phyloP scores from a whole-genome alignment of 2,329 filamentous ascomycete genomes.

The Fusarium devonianum region DNA sequence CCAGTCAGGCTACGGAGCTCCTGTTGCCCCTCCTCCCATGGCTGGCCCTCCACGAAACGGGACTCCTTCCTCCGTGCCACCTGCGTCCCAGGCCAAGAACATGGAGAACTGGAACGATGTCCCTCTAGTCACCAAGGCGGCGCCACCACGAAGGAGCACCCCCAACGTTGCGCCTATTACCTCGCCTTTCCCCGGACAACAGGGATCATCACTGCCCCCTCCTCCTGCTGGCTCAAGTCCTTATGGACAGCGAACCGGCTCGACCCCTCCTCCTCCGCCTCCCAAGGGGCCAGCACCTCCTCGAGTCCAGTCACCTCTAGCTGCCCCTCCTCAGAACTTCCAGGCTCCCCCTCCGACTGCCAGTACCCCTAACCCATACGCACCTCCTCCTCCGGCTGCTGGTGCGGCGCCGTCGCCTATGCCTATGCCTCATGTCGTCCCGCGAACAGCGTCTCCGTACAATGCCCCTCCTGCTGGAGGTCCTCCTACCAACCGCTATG shows the following conservation, averaged over 20 bases:
- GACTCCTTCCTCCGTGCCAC: constrained; percentile 68
- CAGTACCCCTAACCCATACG: constrained; percentile 66
- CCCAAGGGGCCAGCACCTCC: constrained; percentile 79
- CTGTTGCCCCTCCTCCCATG: constrained; percentile 46
- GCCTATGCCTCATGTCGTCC: constrained; percentile 64
- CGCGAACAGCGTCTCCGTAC: constrained; percentile 84
- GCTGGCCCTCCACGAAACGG: constrained; percentile 62
- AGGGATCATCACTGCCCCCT: constrained; percentile 62
- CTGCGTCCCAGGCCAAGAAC: constrained; percentile 74
- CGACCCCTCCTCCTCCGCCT: constrained; percentile 80
- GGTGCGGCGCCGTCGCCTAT: constrained; percentile 69
- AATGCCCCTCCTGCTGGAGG: constrained; percentile 76
- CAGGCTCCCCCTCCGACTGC: constrained; percentile 56
- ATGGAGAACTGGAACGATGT: constrained; percentile 94
- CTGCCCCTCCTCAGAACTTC: constrained; percentile 60
- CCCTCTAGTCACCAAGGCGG: constrained; percentile 78
- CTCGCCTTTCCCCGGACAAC: constrained; percentile 78
- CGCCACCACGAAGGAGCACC: constrained; percentile 74
- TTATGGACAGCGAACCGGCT: constrained; percentile 67
- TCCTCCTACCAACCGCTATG: constrained; percentile 78
- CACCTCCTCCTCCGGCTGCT: constrained; percentile 63
- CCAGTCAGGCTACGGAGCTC: constrained; percentile 50
- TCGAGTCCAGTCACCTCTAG: constrained; percentile 75
- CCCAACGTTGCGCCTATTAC: constrained; percentile 73
- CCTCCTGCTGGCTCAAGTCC: constrained; percentile 51